Percentiles rank a stretch among this genome's conserved stretches.
Conservation (phyloP, 371 early-diverging fungal species). For the Syncephalis fuscata region DNA sequence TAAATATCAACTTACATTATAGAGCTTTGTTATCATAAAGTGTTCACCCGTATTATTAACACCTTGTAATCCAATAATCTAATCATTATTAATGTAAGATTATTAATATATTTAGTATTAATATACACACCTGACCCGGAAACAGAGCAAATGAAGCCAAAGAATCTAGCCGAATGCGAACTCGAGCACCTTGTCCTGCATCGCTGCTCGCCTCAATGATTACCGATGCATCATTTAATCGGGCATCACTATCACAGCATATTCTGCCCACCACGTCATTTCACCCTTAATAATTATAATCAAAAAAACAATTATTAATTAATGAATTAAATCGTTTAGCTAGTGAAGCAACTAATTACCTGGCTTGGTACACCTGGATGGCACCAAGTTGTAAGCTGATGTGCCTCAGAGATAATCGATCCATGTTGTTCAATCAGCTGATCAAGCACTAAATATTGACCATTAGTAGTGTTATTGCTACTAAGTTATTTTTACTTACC, state of each 20-base stretch:
- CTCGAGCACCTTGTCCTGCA: slow-evolving; percentile 52
- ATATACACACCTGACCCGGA: slow-evolving; percentile 46
- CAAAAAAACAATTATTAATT: slow-evolving; percentile 2
- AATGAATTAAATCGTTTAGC: slow-evolving; percentile 1
- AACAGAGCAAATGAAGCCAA: slow-evolving; percentile 39
- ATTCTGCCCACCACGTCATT: slow-evolving; percentile 56
- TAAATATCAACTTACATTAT: slow-evolving; percentile 7
- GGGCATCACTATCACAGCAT: slow-evolving; percentile 44
- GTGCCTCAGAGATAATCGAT: slow-evolving; percentile 22
- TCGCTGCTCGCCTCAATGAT: slow-evolving; percentile 57
- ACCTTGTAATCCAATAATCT: slow-evolving; percentile 24
- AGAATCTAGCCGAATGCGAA: slow-evolving; percentile 32
- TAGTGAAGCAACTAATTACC: slow-evolving; percentile 5
- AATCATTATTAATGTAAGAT: not conserved
- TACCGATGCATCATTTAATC: slow-evolving; percentile 47
- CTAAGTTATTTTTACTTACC: slow-evolving; percentile 12
- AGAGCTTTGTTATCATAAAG: slow-evolving; percentile 11
- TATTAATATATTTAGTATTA: not conserved
- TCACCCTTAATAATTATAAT: too few species aligned
- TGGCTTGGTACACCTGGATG: slow-evolving; percentile 46
- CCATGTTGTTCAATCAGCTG: slow-evolving; percentile 8
- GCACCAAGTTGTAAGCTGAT: slow-evolving; percentile 24
- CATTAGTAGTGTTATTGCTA: not conserved
- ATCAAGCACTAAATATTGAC: not conserved
- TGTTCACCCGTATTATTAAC: slow-evolving; percentile 12